Conservation (phyloP, 2,329 filamentous ascomycete species). For the Emericellopsis atlantica region DNA sequence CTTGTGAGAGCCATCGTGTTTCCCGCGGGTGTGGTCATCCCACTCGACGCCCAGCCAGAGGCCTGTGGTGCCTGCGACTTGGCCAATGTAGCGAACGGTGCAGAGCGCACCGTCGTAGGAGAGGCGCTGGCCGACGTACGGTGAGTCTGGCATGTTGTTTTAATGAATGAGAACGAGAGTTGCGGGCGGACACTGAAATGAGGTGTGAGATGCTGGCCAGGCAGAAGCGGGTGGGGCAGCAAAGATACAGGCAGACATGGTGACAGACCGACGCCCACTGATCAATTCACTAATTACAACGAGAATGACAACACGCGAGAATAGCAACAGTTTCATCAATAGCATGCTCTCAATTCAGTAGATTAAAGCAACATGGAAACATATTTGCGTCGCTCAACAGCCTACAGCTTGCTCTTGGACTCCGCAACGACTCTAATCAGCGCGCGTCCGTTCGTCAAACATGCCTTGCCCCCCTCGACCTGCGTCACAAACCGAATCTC, state of each 20-base stretch:
- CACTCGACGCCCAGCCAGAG: slow-evolving; percentile 93
- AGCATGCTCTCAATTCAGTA: no score
- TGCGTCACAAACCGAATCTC: slow-evolving; percentile 71
- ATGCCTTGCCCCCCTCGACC: slow-evolving; percentile 71
- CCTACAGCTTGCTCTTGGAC: slow-evolving; percentile 48
- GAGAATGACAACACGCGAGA: no score
- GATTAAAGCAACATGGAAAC: no score
- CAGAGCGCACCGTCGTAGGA: slow-evolving; percentile 69
- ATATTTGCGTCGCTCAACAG: no score
- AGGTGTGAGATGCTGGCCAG: neutral
- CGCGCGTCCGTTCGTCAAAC: slow-evolving; percentile 76
- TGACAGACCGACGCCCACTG: no score
- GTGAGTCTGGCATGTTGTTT: slow-evolving; percentile 22
- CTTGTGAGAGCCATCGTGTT: slow-evolving; percentile 78
- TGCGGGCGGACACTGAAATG: neutral
- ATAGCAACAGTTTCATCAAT: no score
- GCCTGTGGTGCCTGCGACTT: slow-evolving; percentile 62
- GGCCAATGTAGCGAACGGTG: slow-evolving; percentile 74
- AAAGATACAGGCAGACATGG: no score
- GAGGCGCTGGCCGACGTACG: slow-evolving; percentile 57
- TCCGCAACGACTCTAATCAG: slow-evolving; percentile 53
- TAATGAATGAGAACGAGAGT: neutral
- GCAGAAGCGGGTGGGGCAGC: no score
- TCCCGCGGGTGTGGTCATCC: slow-evolving; percentile 78
- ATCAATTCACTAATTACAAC: no score